Base-by-base conservation (phyloP, 305 asterid genomes). In the Fraxinus angustifolia region DNA sequence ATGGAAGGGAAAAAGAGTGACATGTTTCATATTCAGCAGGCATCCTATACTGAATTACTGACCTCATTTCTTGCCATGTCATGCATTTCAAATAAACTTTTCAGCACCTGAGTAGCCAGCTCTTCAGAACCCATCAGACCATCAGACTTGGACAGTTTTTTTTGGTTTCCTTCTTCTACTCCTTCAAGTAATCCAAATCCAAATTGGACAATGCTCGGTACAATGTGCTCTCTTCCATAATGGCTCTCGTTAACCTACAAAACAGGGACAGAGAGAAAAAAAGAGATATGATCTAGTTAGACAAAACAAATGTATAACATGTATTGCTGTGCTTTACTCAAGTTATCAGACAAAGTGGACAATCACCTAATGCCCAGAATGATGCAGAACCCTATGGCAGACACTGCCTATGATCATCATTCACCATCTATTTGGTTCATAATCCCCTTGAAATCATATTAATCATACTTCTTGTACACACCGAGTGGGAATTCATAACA, bases 41-140 rank as follows among this genome's bases (percentile, higher is more conserved):
- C 60, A 31, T 48, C 33, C 77, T 72, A 48, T 31, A 79, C 76
- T 35, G 67, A 33, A 72, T 35, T 79, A 76, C 92, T 79, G 60
- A 92, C 95, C 95, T 92, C 98, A 75, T 91, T 92, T 90, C 98
- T 90, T 78, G 98, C 90, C 93, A 91, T 90, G 78, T 84, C 93
- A 85, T 92, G 97, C 84, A 94, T 92, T 88, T 94, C 95, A 90
- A 94, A 94, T 86, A 91, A 88, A 83, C 90, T 90, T 86, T 91
- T 90, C 86, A 94, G 92, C 83, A 94, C 91, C 88, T 90, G 95
- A 73, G 89, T 77, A 58, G 94, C 97, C 38, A 91, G 90, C 83
- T 88, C 94, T 42, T 91, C 91, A 42, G 89, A 76, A 81, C 97
- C 96, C 91, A 92, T 81, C 58, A 92, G 83, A 50, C 91, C 91